phyloP scores from a whole-genome alignment of 805 yeast species.

The Helenozyma rhizophorensis region DNA sequence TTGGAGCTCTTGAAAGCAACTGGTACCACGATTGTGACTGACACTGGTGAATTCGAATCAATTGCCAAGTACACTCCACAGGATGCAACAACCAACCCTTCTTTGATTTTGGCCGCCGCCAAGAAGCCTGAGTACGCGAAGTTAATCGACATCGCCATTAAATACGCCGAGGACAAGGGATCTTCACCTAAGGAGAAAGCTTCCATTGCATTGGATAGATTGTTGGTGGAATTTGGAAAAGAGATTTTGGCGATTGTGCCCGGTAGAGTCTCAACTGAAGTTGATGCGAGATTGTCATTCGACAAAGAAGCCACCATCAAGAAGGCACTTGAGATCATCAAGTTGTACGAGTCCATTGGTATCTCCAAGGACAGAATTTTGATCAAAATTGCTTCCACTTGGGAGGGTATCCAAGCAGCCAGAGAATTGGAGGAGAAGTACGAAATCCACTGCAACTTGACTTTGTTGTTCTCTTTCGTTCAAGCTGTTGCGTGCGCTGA shows the following conservation, averaged over 20 bases:
- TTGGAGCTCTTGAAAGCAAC: slow-evolving; percentile 90
- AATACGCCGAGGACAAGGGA: slow-evolving; percentile 70
- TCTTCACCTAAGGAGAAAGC: slow-evolving; percentile 63
- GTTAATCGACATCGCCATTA: slow-evolving; percentile 87
- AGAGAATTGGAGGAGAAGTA: slow-evolving; percentile 86
- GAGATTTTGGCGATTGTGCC: slow-evolving; percentile 93
- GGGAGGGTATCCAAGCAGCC: slow-evolving; percentile 99
- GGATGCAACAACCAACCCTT: slow-evolving; percentile 99
- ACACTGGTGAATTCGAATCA: slow-evolving; percentile 97
- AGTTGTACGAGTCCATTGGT: slow-evolving; percentile 79
- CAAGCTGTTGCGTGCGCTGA: slow-evolving; percentile 99
- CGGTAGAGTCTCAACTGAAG: slow-evolving; percentile 99
- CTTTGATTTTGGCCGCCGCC: slow-evolving; percentile 92
- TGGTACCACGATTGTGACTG: slow-evolving; percentile 96
- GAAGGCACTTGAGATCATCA: slow-evolving; percentile 90
- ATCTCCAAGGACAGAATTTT: slow-evolving; percentile 84
- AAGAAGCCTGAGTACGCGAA: slow-evolving; percentile 85
- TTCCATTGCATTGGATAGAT: slow-evolving; percentile 78
- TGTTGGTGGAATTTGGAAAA: slow-evolving; percentile 93
- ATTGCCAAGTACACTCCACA: slow-evolving; percentile 98
- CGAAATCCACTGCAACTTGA: slow-evolving; percentile 91
- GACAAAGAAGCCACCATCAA: slow-evolving; percentile 90
- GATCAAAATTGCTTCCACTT: slow-evolving; percentile 96
- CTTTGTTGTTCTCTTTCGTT: slow-evolving; percentile 87
- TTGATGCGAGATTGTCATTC: slow-evolving; percentile 96